These are phyloP conservation scores for Penicillium expansum DNA, from an alignment of 2,329 filamentous ascomycete species.

Conservation along the genomic window DNA sequence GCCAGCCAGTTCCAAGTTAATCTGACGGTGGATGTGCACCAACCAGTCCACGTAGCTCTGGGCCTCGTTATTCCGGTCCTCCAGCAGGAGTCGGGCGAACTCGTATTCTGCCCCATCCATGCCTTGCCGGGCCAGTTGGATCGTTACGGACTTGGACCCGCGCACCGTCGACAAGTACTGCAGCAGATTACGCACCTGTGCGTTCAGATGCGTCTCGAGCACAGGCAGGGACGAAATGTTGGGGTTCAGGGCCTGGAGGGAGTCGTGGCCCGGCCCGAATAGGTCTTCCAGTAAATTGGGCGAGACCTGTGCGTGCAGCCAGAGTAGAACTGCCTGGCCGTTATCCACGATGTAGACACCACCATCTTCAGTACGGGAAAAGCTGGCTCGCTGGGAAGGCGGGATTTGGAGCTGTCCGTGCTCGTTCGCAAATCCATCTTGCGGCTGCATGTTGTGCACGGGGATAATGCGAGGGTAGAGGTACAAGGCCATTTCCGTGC, in stretches of 20 bases:
- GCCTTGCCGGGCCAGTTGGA: constrained; percentile 88
- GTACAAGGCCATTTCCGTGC: constrained; percentile 81
- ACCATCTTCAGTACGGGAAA: constrained; percentile 83
- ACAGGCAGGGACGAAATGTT: constrained; percentile 77
- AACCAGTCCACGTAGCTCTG: constrained; percentile 99
- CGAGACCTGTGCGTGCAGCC: constrained; percentile 89
- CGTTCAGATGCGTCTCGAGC: constrained; percentile 87
- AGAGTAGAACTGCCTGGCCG: constrained; percentile 84
- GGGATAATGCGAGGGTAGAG: constrained; percentile 93
- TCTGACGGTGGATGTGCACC: constrained; percentile 88
- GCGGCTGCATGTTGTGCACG: constrained; percentile 80
- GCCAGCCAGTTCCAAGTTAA: constrained; percentile 74
- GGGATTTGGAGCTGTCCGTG: constrained; percentile 86
- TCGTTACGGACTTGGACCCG: constrained; percentile 80
- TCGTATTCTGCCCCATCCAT: constrained; percentile 95
- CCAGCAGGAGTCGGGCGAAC: constrained; percentile 84
- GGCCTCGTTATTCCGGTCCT: constrained; percentile 96
- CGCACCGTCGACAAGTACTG: constrained; percentile 79
- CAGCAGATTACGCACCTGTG: constrained; percentile 88
- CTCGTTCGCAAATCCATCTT: constrained; percentile 90
- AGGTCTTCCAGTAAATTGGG: constrained; percentile 88
- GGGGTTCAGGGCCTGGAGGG: constrained; percentile 73
- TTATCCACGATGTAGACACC: constrained; percentile 95
- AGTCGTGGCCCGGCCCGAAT: constrained; percentile 73
- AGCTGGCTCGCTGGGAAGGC: constrained; percentile 74